Percentiles rank a stretch among this genome's conserved stretches.
These are phyloP conservation scores for Colletotrichum zoysiae DNA, from an alignment of 2,329 filamentous ascomycete species.

Conservation along the genomic window DNA sequence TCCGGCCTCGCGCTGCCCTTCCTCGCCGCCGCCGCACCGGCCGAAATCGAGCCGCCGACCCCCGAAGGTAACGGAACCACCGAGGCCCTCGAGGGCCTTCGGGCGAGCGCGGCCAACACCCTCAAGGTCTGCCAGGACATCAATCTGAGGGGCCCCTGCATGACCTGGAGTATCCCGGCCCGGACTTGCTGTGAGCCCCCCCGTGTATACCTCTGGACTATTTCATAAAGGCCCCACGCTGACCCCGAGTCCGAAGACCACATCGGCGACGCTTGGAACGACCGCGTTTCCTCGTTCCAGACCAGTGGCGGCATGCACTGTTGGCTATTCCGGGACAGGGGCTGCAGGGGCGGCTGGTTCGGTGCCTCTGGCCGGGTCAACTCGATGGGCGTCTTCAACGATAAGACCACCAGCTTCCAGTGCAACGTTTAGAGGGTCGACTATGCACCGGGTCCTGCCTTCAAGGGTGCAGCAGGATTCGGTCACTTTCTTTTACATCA, in stretches of 20 bases:
- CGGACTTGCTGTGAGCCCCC: not conserved
- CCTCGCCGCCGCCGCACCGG: not conserved
- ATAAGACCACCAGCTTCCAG: not conserved
- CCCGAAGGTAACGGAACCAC: not conserved
- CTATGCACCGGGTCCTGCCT: fast-evolving
- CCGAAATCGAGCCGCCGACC: not conserved
- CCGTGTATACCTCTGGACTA: not conserved
- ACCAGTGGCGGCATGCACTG: not conserved
- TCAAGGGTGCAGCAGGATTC: fast-evolving
- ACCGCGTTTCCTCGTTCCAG: not conserved
- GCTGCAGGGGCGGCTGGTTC: not conserved
- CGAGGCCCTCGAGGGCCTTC: too few species aligned
- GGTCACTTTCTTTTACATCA: not conserved
- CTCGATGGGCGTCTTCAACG: not conserved
- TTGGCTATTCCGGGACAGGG: not conserved
- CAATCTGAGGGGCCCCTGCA: not conserved
- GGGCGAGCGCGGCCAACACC: not conserved
- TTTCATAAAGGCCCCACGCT: not conserved
- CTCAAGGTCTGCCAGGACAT: not conserved
- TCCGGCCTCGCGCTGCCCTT: not conserved
- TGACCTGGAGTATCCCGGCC: not conserved
- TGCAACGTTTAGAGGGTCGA: not conserved
- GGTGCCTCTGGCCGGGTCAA: not conserved
- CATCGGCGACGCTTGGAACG: not conserved
- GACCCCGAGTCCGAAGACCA: not conserved